Percentiles rank a stretch among this genome's conserved stretches.
These are phyloP conservation scores for Neonectria ditissima DNA, from an alignment of 2,329 filamentous ascomycete species.

Conservation along the genomic window DNA sequence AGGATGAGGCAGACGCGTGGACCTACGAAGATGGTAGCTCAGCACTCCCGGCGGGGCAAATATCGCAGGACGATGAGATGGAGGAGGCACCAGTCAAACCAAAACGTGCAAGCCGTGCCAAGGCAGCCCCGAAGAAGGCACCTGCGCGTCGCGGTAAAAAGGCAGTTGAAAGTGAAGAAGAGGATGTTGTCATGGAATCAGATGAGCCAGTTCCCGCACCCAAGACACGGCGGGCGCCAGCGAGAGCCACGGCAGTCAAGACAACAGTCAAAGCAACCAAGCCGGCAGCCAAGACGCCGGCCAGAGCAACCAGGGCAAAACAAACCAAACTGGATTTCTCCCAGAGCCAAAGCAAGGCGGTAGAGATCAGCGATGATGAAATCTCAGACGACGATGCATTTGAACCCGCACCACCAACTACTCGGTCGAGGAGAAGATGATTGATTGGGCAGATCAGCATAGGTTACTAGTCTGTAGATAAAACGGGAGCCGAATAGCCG, in stretches of 20 bases:
- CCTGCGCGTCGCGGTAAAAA: constrained; percentile 57
- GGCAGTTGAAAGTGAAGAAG: constrained; percentile 52
- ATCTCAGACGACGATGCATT: constrained; percentile 73
- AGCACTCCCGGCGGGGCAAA: constrained; percentile 24
- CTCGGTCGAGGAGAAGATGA: constrained; percentile 49
- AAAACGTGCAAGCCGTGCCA: constrained; percentile 47
- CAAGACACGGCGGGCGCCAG: constrained; percentile 42
- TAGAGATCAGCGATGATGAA: constrained; percentile 74
- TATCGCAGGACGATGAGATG: constrained; percentile 1
- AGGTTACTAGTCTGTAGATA: not conserved
- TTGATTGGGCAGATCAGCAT: not conserved
- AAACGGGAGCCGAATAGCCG: not conserved
- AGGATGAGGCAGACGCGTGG: constrained; percentile 76
- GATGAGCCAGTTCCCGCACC: constrained; percentile 57
- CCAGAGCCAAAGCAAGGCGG: constrained; percentile 58
- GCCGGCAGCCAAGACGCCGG: constrained; percentile 13
- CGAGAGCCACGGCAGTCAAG: constrained; percentile 26
- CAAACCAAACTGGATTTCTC: constrained; percentile 53
- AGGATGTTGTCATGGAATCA: constrained; percentile 67
- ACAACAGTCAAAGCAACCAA: constrained; percentile 28
- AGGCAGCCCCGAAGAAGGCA: constrained; percentile 60
- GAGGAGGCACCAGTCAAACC: constrained; percentile 50
- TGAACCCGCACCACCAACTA: constrained; percentile 60
- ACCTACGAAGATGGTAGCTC: constrained; percentile 47
- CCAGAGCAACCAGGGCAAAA: constrained; percentile 40